These are phyloP conservation scores for Chrysoporthe deuterocubensis DNA, from an alignment of 2,329 filamentous ascomycete genomes.

Conservation along the genomic window DNA sequence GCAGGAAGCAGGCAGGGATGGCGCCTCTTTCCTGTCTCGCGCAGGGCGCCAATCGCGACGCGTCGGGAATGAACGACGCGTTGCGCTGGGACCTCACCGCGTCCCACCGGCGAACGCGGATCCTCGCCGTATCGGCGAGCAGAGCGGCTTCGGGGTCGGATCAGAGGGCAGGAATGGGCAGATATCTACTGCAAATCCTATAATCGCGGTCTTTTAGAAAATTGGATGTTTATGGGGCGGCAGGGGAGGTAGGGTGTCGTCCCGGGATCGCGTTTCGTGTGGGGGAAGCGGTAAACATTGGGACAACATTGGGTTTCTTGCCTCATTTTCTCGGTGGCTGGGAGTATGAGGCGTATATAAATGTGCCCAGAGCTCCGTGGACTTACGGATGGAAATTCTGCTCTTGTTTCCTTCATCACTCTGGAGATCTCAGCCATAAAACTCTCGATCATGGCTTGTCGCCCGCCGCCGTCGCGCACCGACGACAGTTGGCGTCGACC, in stretches of 20 bases:
- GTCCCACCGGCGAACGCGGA: too few species aligned
- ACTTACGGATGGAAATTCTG: neutral
- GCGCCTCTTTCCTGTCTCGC: too few species aligned
- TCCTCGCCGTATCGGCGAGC: too few species aligned
- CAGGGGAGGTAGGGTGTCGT: neutral
- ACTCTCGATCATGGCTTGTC: neutral
- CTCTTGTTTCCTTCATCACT: neutral
- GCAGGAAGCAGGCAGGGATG: too few species aligned
- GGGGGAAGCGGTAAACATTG: conserved; percentile 6
- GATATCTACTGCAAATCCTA: neutral
- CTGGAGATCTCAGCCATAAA: neutral
- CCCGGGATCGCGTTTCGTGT: conserved; percentile 1
- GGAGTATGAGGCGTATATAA: neutral
- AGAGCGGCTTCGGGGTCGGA: neutral
- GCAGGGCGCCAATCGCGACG: too few species aligned
- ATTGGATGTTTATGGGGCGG: neutral
- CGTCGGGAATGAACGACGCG: too few species aligned
- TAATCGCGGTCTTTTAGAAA: neutral
- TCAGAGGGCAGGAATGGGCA: neutral
- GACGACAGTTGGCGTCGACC: neutral
- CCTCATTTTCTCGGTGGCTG: conserved; percentile 1
- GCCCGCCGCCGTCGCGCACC: neutral
- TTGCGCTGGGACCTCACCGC: too few species aligned
- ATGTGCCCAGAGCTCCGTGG: neutral
- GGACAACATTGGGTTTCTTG: conserved; percentile 5